phyloP scores from a whole-genome alignment of 148 eudicot species.

The Spergularia bocconei region DNA sequence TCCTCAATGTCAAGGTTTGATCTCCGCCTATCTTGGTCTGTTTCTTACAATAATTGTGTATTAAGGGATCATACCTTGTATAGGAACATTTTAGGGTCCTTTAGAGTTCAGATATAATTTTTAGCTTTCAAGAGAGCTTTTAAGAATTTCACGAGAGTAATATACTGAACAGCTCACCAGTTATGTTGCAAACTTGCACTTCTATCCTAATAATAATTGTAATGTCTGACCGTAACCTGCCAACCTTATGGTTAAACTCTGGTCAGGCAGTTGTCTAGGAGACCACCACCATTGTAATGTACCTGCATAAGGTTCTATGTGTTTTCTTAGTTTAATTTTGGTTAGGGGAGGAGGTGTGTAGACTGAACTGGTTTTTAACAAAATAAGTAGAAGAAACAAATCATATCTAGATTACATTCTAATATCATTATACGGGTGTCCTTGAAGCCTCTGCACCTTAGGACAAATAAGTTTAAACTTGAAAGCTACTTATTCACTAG shows the following conservation, averaged over 20 bases:
- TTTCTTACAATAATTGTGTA: neutral
- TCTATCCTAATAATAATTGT: neutral
- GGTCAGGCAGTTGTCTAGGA: neutral
- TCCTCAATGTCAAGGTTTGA: slow-evolving; percentile 86
- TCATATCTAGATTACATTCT: neutral
- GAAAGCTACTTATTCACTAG: neutral
- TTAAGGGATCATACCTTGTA: neutral
- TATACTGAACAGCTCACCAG: no score
- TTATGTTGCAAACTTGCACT: neutral
- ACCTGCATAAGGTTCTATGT: no score
- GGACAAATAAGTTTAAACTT: neutral
- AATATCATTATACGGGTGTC: neutral
- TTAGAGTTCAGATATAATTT: neutral
- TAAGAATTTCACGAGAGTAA: neutral
- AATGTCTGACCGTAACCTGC: neutral
- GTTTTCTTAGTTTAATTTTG: no score
- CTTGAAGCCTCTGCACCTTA: neutral
- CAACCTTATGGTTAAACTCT: neutral
- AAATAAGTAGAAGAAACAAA: neutral
- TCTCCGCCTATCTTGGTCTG: neutral
- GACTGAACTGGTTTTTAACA: no score
- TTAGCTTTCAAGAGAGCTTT: neutral
- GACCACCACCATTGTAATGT: neutral
- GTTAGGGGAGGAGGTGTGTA: no score
- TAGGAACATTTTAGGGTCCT: neutral